Percentiles rank a stretch among this genome's conserved stretches.
These are phyloP conservation scores for Abrus precatorius DNA, from an alignment of 306 rosid genomes.

Conservation along the genomic window DNA sequence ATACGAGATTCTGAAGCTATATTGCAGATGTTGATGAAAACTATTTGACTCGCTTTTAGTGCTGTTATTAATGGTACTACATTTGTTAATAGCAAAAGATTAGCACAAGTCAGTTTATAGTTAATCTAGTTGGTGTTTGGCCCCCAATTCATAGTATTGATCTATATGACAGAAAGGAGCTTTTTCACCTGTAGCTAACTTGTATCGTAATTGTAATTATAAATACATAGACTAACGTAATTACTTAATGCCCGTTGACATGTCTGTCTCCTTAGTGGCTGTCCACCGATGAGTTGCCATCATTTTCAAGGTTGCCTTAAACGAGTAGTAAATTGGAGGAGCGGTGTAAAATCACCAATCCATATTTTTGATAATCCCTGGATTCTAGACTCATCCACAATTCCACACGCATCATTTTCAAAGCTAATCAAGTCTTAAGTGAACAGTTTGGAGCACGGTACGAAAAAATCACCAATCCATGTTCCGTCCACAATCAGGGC, in stretches of 20 bases:
- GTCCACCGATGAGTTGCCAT: background rate
- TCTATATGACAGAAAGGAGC: no score
- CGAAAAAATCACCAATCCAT: background rate
- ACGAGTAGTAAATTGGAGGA: background rate
- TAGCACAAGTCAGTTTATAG: background rate
- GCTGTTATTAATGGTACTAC: background rate
- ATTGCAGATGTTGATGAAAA: slow-evolving; percentile 59
- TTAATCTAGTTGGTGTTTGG: background rate
- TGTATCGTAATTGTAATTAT: no score
- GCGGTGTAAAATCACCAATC: background rate
- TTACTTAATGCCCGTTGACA: background rate
- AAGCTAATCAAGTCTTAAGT: background rate
- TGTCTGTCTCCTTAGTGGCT: slow-evolving; percentile 9
- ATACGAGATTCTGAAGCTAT: slow-evolving; percentile 65
- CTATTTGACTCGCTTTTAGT: slow-evolving; percentile 43
- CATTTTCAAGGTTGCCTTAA: background rate
- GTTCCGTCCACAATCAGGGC: background rate
- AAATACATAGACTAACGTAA: background rate
- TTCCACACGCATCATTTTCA: slow-evolving; percentile 20
- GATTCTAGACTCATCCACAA: slow-evolving; percentile 11
- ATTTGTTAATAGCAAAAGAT: background rate
- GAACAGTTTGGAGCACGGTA: background rate
- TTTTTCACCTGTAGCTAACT: no score
- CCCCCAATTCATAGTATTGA: no score
- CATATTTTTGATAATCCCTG: background rate